phyloP scores from a whole-genome alignment of 2,329 filamentous ascomycete species.

The Trichothecium roseum region DNA sequence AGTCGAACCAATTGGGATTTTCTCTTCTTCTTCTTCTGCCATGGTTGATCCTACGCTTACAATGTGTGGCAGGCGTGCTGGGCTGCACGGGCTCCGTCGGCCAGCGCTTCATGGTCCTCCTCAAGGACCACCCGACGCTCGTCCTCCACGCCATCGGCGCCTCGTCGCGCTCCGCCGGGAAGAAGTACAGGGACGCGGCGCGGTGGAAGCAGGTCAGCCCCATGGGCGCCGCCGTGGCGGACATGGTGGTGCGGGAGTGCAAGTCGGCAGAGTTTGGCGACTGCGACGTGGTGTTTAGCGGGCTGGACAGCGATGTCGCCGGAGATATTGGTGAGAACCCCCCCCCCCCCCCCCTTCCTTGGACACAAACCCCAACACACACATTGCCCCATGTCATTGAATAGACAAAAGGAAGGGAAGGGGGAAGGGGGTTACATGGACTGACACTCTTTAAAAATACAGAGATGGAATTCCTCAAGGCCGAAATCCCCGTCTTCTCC shows the following conservation, averaged over 20 bases:
- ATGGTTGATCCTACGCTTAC: conserved; percentile 23
- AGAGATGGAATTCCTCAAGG: conserved; percentile 82
- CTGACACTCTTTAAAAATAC: neutral
- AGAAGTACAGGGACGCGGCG: conserved; percentile 89
- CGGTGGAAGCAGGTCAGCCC: conserved; percentile 86
- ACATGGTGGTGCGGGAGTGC: conserved; percentile 80
- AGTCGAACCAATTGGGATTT: too few relatives aligned
- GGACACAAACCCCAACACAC: too few relatives aligned
- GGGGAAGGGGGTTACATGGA: neutral
- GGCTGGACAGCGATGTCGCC: conserved; percentile 84
- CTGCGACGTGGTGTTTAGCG: conserved; percentile 89
- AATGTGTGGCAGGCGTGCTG: conserved; percentile 55
- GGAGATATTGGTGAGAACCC: conserved; percentile 82
- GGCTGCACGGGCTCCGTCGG: conserved; percentile 91
- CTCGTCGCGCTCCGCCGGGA: conserved; percentile 79
- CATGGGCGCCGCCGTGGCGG: conserved; percentile 63
- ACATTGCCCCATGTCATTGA: too few relatives aligned
- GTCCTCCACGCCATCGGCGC: conserved; percentile 82
- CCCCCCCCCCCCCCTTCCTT: too few relatives aligned
- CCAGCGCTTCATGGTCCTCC: conserved; percentile 87
- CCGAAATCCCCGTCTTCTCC: conserved; percentile 86
- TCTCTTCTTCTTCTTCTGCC: too few relatives aligned
- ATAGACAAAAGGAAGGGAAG: neutral
- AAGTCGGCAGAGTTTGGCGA: conserved; percentile 71
- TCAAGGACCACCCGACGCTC: conserved; percentile 79